A percentile compares a stretch with the other conserved stretches of the same genome.
These are phyloP conservation scores for Eragrostis curvula DNA, from an alignment of 176 grass and related monocot species.

Conservation along the genomic window DNA sequence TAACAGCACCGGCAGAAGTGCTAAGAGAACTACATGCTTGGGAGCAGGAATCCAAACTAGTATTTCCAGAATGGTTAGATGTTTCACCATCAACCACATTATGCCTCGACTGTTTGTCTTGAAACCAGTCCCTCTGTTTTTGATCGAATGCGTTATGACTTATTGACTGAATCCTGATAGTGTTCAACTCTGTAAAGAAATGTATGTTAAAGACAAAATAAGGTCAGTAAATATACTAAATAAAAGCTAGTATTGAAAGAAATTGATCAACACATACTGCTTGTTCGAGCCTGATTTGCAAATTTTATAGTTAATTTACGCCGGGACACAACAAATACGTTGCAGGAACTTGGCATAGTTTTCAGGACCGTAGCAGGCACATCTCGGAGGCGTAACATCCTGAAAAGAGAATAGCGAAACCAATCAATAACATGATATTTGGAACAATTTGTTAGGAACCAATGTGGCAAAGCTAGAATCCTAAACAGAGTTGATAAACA, in stretches of 20 bases:
- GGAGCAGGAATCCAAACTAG: slow-evolving; percentile 27
- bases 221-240: slow-evolving; percentile 14
- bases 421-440: slow-evolving; percentile 32
- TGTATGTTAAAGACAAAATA: background rate
- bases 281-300: slow-evolving; percentile 43
- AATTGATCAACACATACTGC: slow-evolving; percentile 55
- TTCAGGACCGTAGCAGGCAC: slow-evolving; percentile 58
- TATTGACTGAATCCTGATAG: slow-evolving; percentile 51
- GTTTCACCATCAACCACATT: slow-evolving; percentile 34
- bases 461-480: background rate
- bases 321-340: slow-evolving; percentile 76
- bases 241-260: background rate
- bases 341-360: slow-evolving; percentile 65
- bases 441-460: background rate
- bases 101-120: slow-evolving; percentile 49
- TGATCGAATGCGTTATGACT: slow-evolving; percentile 54
- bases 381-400: slow-evolving; percentile 64
- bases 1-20: slow-evolving; percentile 39
- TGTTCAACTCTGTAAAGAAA: slow-evolving; percentile 53
- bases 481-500: background rate
- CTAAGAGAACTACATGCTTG: slow-evolving; percentile 37
- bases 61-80: slow-evolving; percentile 39
- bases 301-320: slow-evolving; percentile 65
- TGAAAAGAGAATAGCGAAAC: slow-evolving; percentile 49
- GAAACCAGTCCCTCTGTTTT: slow-evolving; percentile 48